phyloP scores from a whole-genome alignment of 1,284 basidiomycete genomes.

The Malassezia nana region DNA sequence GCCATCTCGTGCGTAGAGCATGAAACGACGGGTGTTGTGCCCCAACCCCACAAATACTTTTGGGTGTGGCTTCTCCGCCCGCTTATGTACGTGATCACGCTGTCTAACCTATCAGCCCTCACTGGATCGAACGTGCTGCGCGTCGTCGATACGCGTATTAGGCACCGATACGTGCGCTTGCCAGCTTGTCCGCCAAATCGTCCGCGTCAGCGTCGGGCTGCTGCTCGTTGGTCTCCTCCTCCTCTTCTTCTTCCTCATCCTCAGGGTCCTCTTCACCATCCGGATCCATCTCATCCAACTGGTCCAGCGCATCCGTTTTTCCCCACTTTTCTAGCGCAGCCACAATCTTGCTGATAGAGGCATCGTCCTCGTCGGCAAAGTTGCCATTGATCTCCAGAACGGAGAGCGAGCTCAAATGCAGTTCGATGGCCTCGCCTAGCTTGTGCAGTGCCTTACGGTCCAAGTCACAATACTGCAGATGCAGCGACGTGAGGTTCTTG shows the following conservation, averaged over 20 bases:
- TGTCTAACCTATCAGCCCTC: conserved; percentile 1
- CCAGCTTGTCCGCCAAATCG: conserved; percentile 25
- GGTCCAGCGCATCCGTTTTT: conserved; percentile 33
- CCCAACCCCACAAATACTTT: conserved; percentile 9
- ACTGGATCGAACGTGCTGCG: background rate
- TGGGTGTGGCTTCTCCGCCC: conserved; percentile 8
- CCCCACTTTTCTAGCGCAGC: conserved; percentile 32
- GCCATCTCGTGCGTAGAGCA: background rate
- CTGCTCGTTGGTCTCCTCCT: conserved; percentile 20
- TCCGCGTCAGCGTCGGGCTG: conserved; percentile 24
- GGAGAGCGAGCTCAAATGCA: conserved; percentile 24
- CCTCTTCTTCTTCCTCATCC: conserved; percentile 29
- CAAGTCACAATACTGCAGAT: conserved; percentile 43
- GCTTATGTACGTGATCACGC: background rate
- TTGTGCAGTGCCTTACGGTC: conserved; percentile 32
- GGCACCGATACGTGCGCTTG: conserved; percentile 17
- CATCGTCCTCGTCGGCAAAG: conserved; percentile 46
- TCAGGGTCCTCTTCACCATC: conserved; percentile 43
- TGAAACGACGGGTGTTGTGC: background rate
- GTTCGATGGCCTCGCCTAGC: conserved; percentile 31
- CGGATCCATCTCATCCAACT: conserved; percentile 44
- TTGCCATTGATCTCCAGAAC: conserved; percentile 46
- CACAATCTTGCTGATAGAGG: conserved; percentile 37
- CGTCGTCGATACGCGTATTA: conserved; percentile 1
- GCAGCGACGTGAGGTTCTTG: conserved; percentile 30